Evolutionary conservation across 2,329 filamentous ascomycete species (phyloP).

Genomic region (Colletotrichum scovillei): DNA sequence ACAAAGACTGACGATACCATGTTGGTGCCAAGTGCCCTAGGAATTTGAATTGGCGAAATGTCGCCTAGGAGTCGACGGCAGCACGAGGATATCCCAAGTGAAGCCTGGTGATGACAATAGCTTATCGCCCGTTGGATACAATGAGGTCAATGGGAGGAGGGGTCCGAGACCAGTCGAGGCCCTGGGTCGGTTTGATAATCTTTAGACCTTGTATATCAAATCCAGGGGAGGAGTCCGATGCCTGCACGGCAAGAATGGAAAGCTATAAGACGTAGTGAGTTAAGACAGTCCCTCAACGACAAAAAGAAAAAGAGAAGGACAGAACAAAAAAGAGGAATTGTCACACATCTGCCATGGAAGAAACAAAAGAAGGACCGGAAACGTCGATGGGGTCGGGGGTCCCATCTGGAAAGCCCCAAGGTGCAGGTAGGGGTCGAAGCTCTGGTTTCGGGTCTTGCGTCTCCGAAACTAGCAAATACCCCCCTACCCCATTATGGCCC

Average conservation of each 20-base stretch:
- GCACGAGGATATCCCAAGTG: neutral
- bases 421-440: constrained; percentile 2
- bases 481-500: constrained; percentile 9
- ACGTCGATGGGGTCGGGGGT: constrained; percentile 12
- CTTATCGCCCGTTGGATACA: neutral
- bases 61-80: neutral
- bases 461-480: constrained; percentile 27
- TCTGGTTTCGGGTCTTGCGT: constrained; percentile 31
- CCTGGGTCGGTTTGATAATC: neutral
- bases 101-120: neutral
- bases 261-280: neutral
- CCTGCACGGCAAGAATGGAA: neutral
- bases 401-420: neutral
- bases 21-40: neutral
- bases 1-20: constrained; percentile 52
- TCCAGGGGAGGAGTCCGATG: neutral
- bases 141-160: neutral
- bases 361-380: constrained; percentile 28
- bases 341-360: constrained; percentile 9
- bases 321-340: neutral
- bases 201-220: neutral
- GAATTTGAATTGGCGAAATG: neutral
- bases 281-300: neutral
- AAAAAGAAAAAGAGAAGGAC: neutral
- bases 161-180: neutral